Evolutionary conservation across 2,329 filamentous ascomycete species (phyloP).

Genomic region (Madurella mycetomatis): DNA sequence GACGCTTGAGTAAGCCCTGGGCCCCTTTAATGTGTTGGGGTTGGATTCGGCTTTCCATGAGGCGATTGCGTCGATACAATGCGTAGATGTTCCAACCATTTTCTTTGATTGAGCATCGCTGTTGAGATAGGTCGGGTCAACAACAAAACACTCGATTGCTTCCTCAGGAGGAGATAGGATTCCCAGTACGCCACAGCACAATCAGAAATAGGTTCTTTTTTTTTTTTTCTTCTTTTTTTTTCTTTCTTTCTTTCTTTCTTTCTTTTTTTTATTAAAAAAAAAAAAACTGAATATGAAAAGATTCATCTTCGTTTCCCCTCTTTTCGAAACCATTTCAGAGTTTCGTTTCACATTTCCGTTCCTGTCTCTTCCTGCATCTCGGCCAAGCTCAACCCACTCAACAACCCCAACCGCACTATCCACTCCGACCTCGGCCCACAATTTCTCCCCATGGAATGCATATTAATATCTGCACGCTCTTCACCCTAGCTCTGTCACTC

Average conservation of each 20-base stretch:
- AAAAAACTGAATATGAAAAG: too few species aligned
- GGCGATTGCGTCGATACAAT: background rate
- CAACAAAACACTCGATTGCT: background rate
- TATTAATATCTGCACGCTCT: background rate
- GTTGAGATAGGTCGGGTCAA: background rate
- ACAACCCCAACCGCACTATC: background rate
- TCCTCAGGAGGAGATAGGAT: background rate
- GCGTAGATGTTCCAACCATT: background rate
- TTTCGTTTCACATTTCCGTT: background rate
- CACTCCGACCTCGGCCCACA: constrained; percentile 17
- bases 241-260: background rate
- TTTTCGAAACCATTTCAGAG: background rate
- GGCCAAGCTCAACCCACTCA: background rate
- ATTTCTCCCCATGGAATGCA: constrained; percentile 2
- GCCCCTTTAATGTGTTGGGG: background rate
- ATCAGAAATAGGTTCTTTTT: background rate
- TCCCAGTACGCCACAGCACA: background rate
- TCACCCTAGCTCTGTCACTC: background rate
- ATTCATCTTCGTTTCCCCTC: too few species aligned
- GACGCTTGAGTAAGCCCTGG: constrained; percentile 28
- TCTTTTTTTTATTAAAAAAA: too few species aligned
- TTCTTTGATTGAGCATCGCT: background rate
- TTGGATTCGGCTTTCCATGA: background rate
- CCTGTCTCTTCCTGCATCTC: constrained; percentile 1
- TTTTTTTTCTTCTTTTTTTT: background rate